Evolutionary conservation across 1,284 basidiomycete genomes (phyloP), one percentile per base, ranked within the genome.

Genomic region (Malassezia brasiliensis): DNA sequence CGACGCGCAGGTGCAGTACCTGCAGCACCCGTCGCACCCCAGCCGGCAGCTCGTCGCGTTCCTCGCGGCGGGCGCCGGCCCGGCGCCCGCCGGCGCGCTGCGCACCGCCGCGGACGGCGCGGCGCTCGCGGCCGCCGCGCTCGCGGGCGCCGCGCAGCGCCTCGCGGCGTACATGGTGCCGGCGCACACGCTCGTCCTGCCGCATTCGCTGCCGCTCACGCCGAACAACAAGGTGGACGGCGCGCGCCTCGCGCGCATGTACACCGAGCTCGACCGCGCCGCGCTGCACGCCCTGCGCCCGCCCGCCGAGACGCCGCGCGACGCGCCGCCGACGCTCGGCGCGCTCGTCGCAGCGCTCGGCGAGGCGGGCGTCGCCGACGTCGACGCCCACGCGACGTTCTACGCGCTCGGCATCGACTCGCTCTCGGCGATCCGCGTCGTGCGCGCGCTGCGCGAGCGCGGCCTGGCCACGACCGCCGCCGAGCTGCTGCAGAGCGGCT

Each of bases 181-280:
- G 1, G 59, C 64, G 1, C 68, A 69, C 37, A 61, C 60, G 53
- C 57, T 73, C 30, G 59, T 62, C 19, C 52, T 62, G 14, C 32
- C 19, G 14, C 52, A 53, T 6, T 55, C 52, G 22, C 59, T 73
- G 12, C 70, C 70, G 1, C 53, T 73, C 34, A 73, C 67, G 17
- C 65, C 67, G 31, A 73, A 73, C 62, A 71, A 71, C 63, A 73
- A 73, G 59, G 60, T 63, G 7, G 69, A 73, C 38, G 59, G 56
- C 39, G 59, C 57, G 42, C 63, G 64, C 0, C 44, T 72, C 39
- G 54, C 61, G 0, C 22, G 25, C 2, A 50, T 57, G 44, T 69
- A 66, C 42, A 39, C 39, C 15, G n/a, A 15, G 0, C 17, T 67
- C 30, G 61, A 65, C n/a, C 48, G 55, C 0, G 28, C 48, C 1